These are phyloP conservation scores for Bryoglossum gracile DNA, from an alignment of 495 filamentous ascomycete species.

Conservation along the genomic window DNA sequence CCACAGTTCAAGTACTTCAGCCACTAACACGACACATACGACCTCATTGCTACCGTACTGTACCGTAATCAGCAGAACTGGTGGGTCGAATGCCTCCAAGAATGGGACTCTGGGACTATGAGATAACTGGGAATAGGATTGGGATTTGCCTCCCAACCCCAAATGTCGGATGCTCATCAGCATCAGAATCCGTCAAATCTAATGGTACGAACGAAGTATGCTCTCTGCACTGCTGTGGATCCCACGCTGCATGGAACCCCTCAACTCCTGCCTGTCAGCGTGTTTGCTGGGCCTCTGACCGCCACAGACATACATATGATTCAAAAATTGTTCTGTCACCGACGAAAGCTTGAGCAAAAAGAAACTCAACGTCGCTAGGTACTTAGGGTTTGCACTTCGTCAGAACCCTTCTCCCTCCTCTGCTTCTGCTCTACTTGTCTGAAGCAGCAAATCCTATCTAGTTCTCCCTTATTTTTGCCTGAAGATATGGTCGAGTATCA, in stretches of 20 bases:
- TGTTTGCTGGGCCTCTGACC: constrained; percentile 3
- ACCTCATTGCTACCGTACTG: too few relatives aligned
- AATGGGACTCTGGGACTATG: too few relatives aligned
- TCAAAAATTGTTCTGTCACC: background rate
- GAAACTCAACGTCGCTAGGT: background rate
- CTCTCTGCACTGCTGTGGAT: constrained; percentile 4
- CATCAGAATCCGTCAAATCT: background rate
- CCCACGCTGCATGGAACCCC: background rate
- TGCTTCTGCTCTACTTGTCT: background rate
- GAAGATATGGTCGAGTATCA: too few relatives aligned
- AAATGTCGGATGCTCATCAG: background rate
- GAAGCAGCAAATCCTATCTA: background rate
- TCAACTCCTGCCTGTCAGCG: background rate
- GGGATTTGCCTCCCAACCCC: background rate
- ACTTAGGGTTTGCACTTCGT: background rate
- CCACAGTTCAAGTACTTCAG: too few relatives aligned
- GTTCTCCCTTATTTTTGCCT: background rate
- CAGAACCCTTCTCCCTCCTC: background rate
- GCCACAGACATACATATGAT: background rate
- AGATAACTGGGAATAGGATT: too few relatives aligned
- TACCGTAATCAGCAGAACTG: too few relatives aligned
- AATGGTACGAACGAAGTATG: too few relatives aligned
- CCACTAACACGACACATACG: too few relatives aligned
- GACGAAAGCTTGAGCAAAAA: background rate
- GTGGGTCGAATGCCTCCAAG: too few relatives aligned